Evolutionary conservation across 202 grass and related monocot genomes (phyloP).

Genomic region (Zoysia matrella): DNA sequence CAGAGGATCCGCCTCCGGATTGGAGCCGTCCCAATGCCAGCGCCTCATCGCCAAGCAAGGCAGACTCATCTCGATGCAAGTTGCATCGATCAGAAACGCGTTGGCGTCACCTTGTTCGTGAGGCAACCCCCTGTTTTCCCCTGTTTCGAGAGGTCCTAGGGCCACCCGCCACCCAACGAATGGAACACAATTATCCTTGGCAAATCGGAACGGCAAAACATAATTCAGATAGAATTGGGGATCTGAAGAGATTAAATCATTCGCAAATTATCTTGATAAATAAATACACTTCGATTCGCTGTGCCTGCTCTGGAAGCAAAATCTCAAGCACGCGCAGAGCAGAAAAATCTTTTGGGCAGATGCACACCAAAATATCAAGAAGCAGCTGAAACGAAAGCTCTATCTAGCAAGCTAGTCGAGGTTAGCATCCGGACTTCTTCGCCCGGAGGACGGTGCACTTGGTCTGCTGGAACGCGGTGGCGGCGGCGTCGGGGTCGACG

Average conservation of each 20-base stretch:
- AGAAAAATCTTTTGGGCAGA: background rate
- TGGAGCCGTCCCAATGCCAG: too few relatives aligned
- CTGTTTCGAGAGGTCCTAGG: background rate
- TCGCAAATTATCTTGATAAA: background rate
- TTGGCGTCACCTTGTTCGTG: background rate
- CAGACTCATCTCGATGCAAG: background rate
- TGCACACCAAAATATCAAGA: background rate
- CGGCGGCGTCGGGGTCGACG: slow-evolving; percentile 52
- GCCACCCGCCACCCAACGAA: too few relatives aligned
- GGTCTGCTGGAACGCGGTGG: slow-evolving; percentile 58
- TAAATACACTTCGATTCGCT: background rate
- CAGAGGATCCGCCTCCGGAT: too few relatives aligned
- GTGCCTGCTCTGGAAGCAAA: background rate
- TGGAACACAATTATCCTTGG: background rate
- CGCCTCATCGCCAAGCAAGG: background rate
- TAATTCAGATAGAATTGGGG: background rate
- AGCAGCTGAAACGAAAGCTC: background rate
- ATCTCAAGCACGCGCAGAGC: background rate
- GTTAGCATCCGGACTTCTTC: slow-evolving; percentile 53
- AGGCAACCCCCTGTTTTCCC: background rate
- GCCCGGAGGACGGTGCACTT: slow-evolving; percentile 59
- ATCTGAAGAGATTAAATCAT: background rate
- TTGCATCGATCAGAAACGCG: background rate
- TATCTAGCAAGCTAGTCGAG: too few relatives aligned
- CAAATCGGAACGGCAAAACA: background rate